Conservation (phyloP, 2,329 filamentous ascomycete genomes). For the Bipolaris victoriae region DNA sequence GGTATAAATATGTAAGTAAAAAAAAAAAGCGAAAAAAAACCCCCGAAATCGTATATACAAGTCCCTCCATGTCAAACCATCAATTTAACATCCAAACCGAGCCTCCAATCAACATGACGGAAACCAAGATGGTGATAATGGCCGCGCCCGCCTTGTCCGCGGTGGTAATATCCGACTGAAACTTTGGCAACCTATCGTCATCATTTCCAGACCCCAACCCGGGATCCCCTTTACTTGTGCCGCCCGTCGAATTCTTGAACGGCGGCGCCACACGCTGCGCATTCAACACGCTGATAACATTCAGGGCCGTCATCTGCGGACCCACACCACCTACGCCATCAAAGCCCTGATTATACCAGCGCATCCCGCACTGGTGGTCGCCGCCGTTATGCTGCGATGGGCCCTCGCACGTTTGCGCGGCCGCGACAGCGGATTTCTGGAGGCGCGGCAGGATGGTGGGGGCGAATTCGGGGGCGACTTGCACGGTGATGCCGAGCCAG, state of each 20-base stretch:
- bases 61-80: too few species aligned
- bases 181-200: constrained; percentile 26
- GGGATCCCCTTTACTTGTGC: constrained; percentile 56
- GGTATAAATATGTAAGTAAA: neutral
- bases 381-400: constrained; percentile 45
- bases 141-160: constrained; percentile 52
- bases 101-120: neutral
- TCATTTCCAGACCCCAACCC: constrained; percentile 46
- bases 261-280: constrained; percentile 50
- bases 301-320: constrained; percentile 64
- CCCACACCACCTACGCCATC: constrained; percentile 60
- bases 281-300: constrained; percentile 56
- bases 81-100: constrained; percentile 5
- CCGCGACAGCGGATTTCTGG: constrained; percentile 59
- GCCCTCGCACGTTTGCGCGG: constrained; percentile 61
- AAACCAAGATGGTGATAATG: constrained; percentile 49
- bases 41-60: too few species aligned
- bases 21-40: too few species aligned
- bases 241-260: constrained; percentile 58
- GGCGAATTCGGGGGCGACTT: constrained; percentile 64
- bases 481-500: constrained; percentile 61
- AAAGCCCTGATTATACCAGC: constrained; percentile 50
- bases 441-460: constrained; percentile 60
- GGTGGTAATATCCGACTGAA: constrained; percentile 37
- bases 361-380: constrained; percentile 50